Percentiles rank a stretch among this genome's conserved stretches.
These are phyloP conservation scores for Cadophora malorum DNA, from an alignment of 2,329 filamentous ascomycete species.

Conservation along the genomic window DNA sequence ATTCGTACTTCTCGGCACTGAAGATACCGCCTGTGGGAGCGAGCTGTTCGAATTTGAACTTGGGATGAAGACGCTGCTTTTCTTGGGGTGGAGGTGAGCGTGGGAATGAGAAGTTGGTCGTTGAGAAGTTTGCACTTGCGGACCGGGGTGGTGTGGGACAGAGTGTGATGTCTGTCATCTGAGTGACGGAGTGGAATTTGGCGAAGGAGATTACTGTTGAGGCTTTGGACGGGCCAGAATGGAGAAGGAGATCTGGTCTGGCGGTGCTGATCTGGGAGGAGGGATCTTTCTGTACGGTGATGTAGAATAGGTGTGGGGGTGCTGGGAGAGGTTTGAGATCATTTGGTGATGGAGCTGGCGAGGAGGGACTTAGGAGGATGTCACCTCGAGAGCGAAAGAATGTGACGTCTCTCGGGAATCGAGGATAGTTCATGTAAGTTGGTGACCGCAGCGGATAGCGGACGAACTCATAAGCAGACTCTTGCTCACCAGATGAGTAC, in stretches of 20 bases:
- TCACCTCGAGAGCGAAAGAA: slow-evolving; percentile 37
- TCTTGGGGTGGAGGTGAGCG: slow-evolving; percentile 9
- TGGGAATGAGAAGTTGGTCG: slow-evolving; percentile 24
- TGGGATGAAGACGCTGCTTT: slow-evolving; percentile 20
- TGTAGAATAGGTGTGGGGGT: slow-evolving; percentile 40
- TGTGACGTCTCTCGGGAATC: slow-evolving; percentile 39
- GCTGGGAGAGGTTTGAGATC: slow-evolving; percentile 36
- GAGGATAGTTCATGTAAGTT: slow-evolving; percentile 29
- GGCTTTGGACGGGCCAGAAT: slow-evolving; percentile 35
- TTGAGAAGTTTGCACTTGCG: slow-evolving; percentile 20
- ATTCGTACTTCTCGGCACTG: slow-evolving; percentile 36
- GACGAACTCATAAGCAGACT: slow-evolving; percentile 11
- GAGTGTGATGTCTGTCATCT: slow-evolving; percentile 39
- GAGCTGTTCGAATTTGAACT: slow-evolving; percentile 34
- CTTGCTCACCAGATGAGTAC: slow-evolving; percentile 4
- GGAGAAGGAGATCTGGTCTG: slow-evolving; percentile 39
- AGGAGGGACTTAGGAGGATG: slow-evolving; percentile 38
- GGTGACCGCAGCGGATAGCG: slow-evolving; percentile 12
- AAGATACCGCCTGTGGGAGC: slow-evolving; percentile 36
- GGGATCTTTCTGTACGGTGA: slow-evolving; percentile 36
- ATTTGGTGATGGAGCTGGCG: slow-evolving; percentile 34
- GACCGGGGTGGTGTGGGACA: slow-evolving; percentile 33
- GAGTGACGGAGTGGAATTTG: slow-evolving; percentile 37
- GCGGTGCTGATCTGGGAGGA: slow-evolving; percentile 23
- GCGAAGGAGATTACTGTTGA: slow-evolving; percentile 38